phyloP scores from a whole-genome alignment of 805 yeast genomes.

The Metschnikowia lochheadii region DNA sequence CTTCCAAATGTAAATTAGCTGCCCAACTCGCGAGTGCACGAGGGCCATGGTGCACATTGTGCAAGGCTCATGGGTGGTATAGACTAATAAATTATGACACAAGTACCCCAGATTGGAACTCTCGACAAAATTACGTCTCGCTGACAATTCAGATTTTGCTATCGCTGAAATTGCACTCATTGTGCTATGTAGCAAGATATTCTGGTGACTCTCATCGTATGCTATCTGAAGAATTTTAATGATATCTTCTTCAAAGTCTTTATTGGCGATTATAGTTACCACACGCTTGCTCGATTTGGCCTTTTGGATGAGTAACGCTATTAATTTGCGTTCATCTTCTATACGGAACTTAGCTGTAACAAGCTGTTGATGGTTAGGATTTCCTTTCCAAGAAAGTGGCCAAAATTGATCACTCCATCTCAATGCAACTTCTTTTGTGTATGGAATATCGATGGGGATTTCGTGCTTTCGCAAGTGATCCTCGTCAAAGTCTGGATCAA shows the following conservation, averaged over 20 bases:
- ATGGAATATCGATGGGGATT: conserved; percentile 63
- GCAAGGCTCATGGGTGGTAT: conserved; percentile 94
- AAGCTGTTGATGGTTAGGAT: conserved; percentile 69
- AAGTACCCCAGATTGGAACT: conserved; percentile 45
- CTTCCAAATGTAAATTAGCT: conserved; percentile 55
- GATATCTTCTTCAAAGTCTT: conserved; percentile 28
- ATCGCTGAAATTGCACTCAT: conserved; percentile 67
- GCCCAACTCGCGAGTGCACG: conserved; percentile 78
- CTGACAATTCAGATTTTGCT: conserved; percentile 49
- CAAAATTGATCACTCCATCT: conserved; percentile 69
- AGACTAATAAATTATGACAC: conserved; percentile 72
- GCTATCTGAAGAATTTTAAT: conserved; percentile 32
- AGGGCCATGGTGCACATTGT: conserved; percentile 96
- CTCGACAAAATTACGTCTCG: conserved; percentile 24
- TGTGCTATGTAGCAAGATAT: conserved; percentile 69
- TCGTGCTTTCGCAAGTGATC: conserved; percentile 8
- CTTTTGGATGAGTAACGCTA: conserved; percentile 13
- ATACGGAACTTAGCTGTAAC: conserved; percentile 53
- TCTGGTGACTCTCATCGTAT: conserved; percentile 37
- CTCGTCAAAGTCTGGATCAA: conserved; percentile 9
- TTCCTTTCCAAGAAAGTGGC: conserved; percentile 95
- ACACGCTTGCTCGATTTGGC: conserved; percentile 22
- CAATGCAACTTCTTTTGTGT: conserved; percentile 59
- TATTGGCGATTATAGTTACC: conserved; percentile 63
- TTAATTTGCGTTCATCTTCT: conserved; percentile 31